Conservation (phyloP, 2,329 filamentous ascomycete species). For the Capronia epimyces region DNA sequence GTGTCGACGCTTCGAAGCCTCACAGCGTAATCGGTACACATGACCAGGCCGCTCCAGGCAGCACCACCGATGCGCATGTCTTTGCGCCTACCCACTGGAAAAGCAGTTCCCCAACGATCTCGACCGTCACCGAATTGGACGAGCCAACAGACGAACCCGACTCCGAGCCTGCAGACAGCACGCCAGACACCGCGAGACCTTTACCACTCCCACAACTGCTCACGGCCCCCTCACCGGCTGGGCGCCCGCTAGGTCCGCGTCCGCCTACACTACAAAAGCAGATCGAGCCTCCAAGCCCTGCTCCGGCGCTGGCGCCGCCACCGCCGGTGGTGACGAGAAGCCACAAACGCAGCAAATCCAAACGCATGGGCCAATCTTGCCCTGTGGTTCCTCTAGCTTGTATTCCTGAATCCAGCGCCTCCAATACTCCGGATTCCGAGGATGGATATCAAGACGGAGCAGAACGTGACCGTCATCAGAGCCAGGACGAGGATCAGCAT, state of each 20-base stretch:
- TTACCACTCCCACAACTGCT: constrained; percentile 7
- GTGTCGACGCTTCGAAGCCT: neutral
- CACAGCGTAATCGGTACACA: neutral
- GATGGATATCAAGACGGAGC: neutral
- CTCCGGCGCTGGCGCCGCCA: neutral
- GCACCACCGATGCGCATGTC: neutral
- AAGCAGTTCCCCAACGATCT: neutral
- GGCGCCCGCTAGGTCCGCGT: constrained; percentile 11
- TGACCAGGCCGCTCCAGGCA: neutral
- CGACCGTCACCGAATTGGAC: neutral
- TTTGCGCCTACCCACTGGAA: neutral
- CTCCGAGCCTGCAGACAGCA: neutral
- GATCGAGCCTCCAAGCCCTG: neutral
- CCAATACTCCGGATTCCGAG: neutral
- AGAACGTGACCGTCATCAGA: neutral
- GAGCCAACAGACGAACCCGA: neutral
- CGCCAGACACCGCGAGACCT: neutral
- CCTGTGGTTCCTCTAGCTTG: constrained; percentile 5
- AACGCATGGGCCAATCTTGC: neutral
- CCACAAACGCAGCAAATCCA: neutral
- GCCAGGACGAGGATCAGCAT: neutral
- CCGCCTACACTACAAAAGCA: constrained; percentile 2
- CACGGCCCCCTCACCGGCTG: neutral
- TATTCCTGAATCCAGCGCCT: constrained; percentile 3
- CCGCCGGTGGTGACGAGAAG: neutral